Percentiles rank a stretch among this genome's conserved stretches.
These are phyloP conservation scores for Gynandropsis gynandra DNA, from an alignment of 345 rosid genomes.

Conservation along the genomic window DNA sequence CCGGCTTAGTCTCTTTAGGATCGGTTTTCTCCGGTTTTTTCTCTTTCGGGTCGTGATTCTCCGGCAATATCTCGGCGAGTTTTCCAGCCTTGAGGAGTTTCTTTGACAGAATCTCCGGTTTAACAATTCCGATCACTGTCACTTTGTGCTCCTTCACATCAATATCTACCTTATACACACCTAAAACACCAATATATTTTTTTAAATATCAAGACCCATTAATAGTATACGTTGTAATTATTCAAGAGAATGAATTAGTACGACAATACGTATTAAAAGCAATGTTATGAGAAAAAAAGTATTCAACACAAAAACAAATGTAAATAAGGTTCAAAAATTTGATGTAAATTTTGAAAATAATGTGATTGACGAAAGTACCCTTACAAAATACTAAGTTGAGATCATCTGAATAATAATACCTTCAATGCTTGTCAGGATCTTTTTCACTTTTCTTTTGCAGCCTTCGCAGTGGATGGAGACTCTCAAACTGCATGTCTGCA, in stretches of 20 bases:
- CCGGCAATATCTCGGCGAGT: conserved; percentile 57
- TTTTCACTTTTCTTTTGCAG: conserved; percentile 74
- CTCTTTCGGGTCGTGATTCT: conserved; percentile 25
- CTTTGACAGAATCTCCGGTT: conserved; percentile 47
- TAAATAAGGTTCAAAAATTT: no score
- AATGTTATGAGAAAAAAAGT: no score
- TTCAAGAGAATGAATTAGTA: no score
- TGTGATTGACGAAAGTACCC: no score
- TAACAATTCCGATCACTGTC: conserved; percentile 47
- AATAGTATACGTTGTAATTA: no score
- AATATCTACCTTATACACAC: conserved; percentile 55
- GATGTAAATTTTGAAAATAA: no score
- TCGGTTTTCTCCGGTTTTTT: conserved; percentile 31
- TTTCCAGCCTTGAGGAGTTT: conserved; percentile 59
- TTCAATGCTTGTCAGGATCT: conserved; percentile 53
- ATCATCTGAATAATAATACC: conserved; percentile 28
- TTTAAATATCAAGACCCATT: no score
- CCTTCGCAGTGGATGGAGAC: conserved; percentile 86
- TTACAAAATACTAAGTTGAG: no score
- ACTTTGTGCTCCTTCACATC: conserved; percentile 63
- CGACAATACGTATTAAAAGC: no score
- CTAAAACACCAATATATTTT: conserved; percentile 39
- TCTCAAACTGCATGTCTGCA: conserved; percentile 49
- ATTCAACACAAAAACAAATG: no score
- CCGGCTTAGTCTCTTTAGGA: conserved; percentile 29